A percentile compares a stretch with the other conserved stretches of the same genome.
Conservation (phyloP, 1,284 basidiomycete species). For the Ustilago hordei region DNA sequence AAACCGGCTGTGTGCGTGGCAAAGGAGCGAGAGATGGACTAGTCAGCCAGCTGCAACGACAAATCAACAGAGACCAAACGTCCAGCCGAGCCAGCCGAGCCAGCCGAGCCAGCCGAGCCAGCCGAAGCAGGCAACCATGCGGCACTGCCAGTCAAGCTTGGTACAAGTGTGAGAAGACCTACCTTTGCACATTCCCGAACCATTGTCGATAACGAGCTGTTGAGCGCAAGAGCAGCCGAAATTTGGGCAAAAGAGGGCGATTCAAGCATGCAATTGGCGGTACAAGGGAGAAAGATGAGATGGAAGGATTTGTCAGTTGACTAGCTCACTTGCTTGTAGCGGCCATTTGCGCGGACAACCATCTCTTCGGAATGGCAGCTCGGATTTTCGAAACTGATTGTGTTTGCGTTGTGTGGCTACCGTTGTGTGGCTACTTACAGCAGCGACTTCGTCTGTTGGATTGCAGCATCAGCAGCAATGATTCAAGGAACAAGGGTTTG, state of each 20-base stretch:
- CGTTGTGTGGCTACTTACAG: conserved; percentile 53
- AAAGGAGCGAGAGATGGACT: not conserved
- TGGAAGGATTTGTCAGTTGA: conserved; percentile 14
- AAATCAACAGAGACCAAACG: not conserved
- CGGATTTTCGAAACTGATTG: not conserved
- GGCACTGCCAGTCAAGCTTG: not conserved
- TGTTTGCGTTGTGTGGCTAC: conserved; percentile 18
- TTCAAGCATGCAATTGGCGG: not conserved
- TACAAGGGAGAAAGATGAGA: not conserved
- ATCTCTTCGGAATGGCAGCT: not conserved
- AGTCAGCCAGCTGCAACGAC: conserved; percentile 11
- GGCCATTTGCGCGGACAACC: not conserved
- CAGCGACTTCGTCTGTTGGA: conserved; percentile 68
- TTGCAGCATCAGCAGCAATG: not conserved
- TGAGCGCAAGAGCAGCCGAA: not conserved
- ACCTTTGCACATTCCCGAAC: conserved; percentile 70
- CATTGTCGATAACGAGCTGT: conserved; percentile 70
- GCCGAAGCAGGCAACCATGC: not conserved
- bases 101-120: too few species aligned
- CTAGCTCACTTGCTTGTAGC: not conserved
- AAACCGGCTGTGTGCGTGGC: conserved; percentile 71
- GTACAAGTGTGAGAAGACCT: conserved; percentile 12
- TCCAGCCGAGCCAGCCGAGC: too few species aligned
- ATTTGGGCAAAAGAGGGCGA: conserved; percentile 7
- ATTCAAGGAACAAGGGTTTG: not conserved